Conservation (phyloP, 192 early-diverging fungal genomes). For the Coemansia sp. region DNA sequence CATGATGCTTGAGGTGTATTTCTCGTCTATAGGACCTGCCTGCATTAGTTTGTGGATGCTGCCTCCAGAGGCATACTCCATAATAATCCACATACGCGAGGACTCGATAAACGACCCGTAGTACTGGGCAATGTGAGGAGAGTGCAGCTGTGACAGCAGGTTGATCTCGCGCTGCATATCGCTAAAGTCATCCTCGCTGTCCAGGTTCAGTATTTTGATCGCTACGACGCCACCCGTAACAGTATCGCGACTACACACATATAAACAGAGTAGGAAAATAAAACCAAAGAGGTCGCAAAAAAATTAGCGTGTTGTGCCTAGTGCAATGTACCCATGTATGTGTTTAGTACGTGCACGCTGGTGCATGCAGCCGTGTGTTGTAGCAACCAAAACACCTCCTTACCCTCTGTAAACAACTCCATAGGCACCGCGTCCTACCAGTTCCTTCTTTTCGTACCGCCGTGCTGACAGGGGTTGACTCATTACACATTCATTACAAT, state of each 20-base stretch:
- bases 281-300: no score
- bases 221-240: slow-evolving; percentile 80
- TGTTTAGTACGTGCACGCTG: no score
- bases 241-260: slow-evolving; percentile 69
- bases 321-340: no score
- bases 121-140: slow-evolving; percentile 90
- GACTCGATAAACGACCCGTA: slow-evolving; percentile 87
- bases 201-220: slow-evolving; percentile 96
- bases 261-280: no score
- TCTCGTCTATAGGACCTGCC: slow-evolving; percentile 84
- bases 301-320: no score
- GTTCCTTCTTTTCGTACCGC: slow-evolving; percentile 53
- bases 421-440: slow-evolving; percentile 53
- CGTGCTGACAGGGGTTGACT: slow-evolving; percentile 44
- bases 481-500: slow-evolving; percentile 46
- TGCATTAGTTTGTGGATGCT: slow-evolving; percentile 75
- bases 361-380: no score
- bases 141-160: slow-evolving; percentile 81
- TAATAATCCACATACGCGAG: slow-evolving; percentile 96
- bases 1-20: slow-evolving; percentile 84
- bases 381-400: no score
- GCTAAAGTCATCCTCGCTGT: slow-evolving; percentile 93
- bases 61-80: slow-evolving; percentile 97
- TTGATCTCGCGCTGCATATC: slow-evolving; percentile 95
- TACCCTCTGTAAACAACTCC: slow-evolving; percentile 55